These are phyloP conservation scores for Panus rudis DNA, from an alignment of 768 basidiomycete genomes.

Conservation along the genomic window DNA sequence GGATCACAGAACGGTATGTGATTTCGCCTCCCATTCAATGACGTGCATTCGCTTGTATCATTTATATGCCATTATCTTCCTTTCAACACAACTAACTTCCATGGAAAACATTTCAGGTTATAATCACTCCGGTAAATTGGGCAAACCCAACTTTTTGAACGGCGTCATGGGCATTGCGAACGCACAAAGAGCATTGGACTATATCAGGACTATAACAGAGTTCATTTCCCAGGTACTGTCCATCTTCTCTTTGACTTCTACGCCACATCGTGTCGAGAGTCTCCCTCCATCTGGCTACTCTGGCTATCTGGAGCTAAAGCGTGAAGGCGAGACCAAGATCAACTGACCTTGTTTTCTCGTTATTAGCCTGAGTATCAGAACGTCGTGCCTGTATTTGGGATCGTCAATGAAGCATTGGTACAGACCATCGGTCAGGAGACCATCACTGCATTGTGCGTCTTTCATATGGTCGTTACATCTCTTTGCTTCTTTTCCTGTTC, in stretches of 20 bases:
- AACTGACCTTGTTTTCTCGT: not conserved
- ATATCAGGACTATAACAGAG: slow-evolving; percentile 67
- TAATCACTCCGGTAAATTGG: slow-evolving; percentile 55
- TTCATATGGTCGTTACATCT: too few species aligned
- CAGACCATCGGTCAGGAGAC: slow-evolving; percentile 44
- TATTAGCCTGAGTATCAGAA: slow-evolving; percentile 50
- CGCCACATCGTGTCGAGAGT: not conserved
- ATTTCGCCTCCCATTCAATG: not conserved
- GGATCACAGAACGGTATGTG: slow-evolving; percentile 67
- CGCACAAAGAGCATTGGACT: slow-evolving; percentile 70
- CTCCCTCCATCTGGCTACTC: too few species aligned
- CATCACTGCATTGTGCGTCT: slow-evolving; percentile 51
- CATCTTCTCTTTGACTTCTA: not conserved
- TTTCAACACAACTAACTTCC: not conserved
- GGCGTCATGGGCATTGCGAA: slow-evolving; percentile 85
- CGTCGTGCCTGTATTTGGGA: slow-evolving; percentile 54
- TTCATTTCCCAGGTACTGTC: slow-evolving; percentile 59
- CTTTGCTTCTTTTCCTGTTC: too few species aligned
- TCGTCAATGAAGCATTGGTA: slow-evolving; percentile 57
- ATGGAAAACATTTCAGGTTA: slow-evolving; percentile 29
- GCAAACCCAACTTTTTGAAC: slow-evolving; percentile 53
- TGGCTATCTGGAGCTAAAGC: too few species aligned
- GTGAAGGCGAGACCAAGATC: too few species aligned
- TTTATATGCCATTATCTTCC: not conserved
- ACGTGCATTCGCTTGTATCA: not conserved